A percentile compares a stretch with the other conserved stretches of the same genome.
These are phyloP conservation scores for Apiospora hydei DNA, from an alignment of 2,329 filamentous ascomycete species.

Conservation along the genomic window DNA sequence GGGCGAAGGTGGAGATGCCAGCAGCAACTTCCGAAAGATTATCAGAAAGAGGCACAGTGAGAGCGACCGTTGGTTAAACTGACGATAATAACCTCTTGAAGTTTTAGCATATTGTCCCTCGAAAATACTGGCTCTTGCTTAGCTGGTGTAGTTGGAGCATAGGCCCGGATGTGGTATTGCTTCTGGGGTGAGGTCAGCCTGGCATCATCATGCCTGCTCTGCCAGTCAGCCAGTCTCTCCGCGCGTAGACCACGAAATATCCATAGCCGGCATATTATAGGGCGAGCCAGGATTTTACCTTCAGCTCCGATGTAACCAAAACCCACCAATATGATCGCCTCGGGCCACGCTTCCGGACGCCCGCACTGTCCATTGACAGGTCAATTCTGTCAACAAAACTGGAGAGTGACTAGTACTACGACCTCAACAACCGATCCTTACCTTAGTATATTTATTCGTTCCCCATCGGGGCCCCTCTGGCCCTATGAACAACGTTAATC, in stretches of 20 bases:
- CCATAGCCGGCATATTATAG: background rate
- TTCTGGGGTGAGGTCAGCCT: conserved; percentile 8
- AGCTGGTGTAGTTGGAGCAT: background rate
- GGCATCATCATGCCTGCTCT: background rate
- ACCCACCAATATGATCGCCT: background rate
- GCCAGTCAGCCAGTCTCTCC: background rate
- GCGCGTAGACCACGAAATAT: background rate
- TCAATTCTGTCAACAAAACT: background rate
- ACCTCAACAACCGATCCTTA: background rate
- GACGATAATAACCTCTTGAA: background rate
- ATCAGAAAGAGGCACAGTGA: background rate
- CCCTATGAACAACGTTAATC: background rate
- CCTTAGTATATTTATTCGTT: no score
- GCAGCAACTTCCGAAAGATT: background rate
- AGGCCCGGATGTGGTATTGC: background rate
- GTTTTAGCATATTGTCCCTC: background rate
- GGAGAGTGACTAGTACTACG: background rate
- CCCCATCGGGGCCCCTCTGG: background rate
- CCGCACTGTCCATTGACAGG: background rate
- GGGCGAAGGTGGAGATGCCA: background rate
- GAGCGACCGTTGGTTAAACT: background rate
- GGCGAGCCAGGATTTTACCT: background rate
- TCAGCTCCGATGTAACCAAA: background rate
- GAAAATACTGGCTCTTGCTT: background rate
- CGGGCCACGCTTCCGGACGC: background rate